Base-by-base conservation (phyloP, 2,329 filamentous ascomycete species). In the Stagonosporopsis chrysanthemi region DNA sequence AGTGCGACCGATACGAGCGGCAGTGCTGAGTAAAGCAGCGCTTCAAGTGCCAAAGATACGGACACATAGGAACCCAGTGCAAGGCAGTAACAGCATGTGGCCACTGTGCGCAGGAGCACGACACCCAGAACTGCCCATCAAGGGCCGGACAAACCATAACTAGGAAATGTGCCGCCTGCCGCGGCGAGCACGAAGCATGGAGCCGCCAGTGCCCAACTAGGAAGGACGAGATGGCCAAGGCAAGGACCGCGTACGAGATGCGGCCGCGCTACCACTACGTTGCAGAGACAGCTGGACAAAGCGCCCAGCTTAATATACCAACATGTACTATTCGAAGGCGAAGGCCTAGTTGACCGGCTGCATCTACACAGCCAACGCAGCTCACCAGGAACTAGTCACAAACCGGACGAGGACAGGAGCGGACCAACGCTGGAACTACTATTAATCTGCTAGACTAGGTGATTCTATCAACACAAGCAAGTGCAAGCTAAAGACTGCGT, bases 1-100 rank as follows among this genome's bases (percentile, higher is more conserved):
- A 60, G 47, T 59, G 41, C 50, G 36, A 66, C 43, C 38, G 50
- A 64, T 66, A 63, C 17, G 50, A 64, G 55, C 33, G 54, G 45
- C 45, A 62, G 63, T 57, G 40, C 46, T 40, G 48, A 39, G 51
- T 63, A 29, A 55, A 62, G 53, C 40, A 62, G 56, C 58, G 47
- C 56, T 67, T 61, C 19, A 60, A 66, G 56, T 64, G 45, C 63
- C 24, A 65, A 58, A 58, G 53, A 48, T 62, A 63, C 31, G 48
- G 59, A 59, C 41, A 64, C 36, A 64, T 62, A 66, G 55, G 51
- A 66, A 64, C 59, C 60, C 29, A 67, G 52, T 63, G 48, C 46
- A 62, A 67, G 61, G 61, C 50, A 62, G 31, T 48, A 63, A 63
- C 26, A 53, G 60, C 52, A 57, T 61, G 44, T 56, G 48, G 53